phyloP scores from a whole-genome alignment of 768 basidiomycete species.

The Leccinellum albellum region DNA sequence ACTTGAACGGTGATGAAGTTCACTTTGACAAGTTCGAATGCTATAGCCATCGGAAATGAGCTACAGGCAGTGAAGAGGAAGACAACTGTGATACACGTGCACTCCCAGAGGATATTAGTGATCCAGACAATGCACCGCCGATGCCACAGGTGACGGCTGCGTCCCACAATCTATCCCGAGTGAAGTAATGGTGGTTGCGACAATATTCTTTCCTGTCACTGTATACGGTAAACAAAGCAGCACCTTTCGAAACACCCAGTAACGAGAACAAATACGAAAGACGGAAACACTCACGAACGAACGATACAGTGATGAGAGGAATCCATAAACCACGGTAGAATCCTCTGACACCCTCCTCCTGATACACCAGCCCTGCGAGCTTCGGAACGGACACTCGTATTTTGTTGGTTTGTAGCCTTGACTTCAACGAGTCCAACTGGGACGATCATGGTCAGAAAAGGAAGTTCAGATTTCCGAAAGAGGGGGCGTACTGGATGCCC shows the following conservation, averaged over 20 bases:
- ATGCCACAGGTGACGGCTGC: slow-evolving; percentile 78
- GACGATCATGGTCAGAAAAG: not conserved
- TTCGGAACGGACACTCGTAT: slow-evolving; percentile 68
- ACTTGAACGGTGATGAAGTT: slow-evolving; percentile 10
- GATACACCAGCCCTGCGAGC: slow-evolving; percentile 69
- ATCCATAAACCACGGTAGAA: slow-evolving; percentile 92
- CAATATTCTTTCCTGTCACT: slow-evolving; percentile 76
- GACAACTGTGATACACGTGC: slow-evolving; percentile 59
- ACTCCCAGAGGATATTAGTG: no score
- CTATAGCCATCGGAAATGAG: slow-evolving; percentile 31
- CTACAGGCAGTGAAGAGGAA: slow-evolving; percentile 13
- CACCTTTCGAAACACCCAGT: slow-evolving; percentile 45
- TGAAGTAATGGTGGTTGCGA: slow-evolving; percentile 54
- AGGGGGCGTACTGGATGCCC: slow-evolving; percentile 68
- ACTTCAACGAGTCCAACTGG: slow-evolving; percentile 92
- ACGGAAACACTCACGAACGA: slow-evolving; percentile 71
- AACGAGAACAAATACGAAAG: not conserved
- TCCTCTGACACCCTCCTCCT: slow-evolving; percentile 84
- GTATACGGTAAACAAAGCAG: slow-evolving; percentile 90
- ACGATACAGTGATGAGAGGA: slow-evolving; percentile 91
- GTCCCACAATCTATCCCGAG: slow-evolving; percentile 58
- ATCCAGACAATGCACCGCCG: slow-evolving; percentile 84
- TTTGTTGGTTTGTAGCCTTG: slow-evolving; percentile 82
- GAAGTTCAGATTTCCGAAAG: not conserved
- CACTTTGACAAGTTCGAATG: slow-evolving; percentile 96